These are phyloP conservation scores for Ceratocystis variospora DNA, from an alignment of 2,329 filamentous ascomycete species.

Conservation along the genomic window DNA sequence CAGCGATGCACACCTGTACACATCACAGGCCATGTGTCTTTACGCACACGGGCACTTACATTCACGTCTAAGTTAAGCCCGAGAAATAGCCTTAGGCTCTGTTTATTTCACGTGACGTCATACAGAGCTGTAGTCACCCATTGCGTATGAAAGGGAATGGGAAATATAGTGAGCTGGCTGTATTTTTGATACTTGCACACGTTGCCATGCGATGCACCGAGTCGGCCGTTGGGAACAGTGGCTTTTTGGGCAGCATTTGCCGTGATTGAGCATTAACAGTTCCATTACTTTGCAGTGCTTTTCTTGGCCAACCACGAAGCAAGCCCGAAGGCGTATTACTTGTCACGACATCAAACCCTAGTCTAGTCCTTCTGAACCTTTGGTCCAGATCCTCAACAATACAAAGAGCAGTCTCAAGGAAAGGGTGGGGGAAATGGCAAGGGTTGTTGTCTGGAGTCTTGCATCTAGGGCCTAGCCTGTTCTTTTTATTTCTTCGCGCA, in stretches of 20 bases:
- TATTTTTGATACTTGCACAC: background rate
- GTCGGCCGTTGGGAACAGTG: background rate
- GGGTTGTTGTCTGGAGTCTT: background rate
- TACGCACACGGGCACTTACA: no score
- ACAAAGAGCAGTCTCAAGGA: background rate
- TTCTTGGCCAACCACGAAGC: no score
- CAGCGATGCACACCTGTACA: no score
- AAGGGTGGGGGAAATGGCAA: background rate
- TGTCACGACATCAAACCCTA: no score
- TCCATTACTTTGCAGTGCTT: no score
- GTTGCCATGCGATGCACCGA: background rate
- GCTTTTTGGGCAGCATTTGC: background rate
- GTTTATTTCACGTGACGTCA: background rate
- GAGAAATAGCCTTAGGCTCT: background rate
- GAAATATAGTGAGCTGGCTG: background rate
- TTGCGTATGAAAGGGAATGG: background rate
- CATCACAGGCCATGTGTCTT: no score
- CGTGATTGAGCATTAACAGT: background rate
- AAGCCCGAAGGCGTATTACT: no score
- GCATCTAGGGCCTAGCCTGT: background rate
- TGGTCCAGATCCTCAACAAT: no score
- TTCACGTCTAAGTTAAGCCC: no score
- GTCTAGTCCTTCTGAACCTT: no score
- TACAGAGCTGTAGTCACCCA: background rate
- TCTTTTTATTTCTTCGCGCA: background rate